These are phyloP conservation scores for Alternaria arborescens DNA, from an alignment of 2,329 filamentous ascomycete species.

Conservation along the genomic window DNA sequence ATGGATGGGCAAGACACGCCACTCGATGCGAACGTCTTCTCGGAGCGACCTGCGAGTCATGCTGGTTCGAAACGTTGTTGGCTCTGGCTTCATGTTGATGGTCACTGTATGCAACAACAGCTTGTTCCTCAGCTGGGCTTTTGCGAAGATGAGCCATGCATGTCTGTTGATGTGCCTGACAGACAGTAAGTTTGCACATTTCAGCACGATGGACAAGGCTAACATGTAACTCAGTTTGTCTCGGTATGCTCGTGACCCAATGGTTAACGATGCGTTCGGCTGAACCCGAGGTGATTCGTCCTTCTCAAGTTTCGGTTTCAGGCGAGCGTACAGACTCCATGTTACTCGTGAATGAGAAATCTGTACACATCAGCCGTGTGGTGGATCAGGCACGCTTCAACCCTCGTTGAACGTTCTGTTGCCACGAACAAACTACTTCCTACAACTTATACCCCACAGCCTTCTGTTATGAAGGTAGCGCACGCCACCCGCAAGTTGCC, in stretches of 20 bases:
- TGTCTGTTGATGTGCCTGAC: conserved; percentile 50
- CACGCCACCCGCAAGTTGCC: background rate
- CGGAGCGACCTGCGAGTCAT: conserved; percentile 27
- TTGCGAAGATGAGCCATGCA: conserved; percentile 45
- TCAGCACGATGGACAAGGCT: background rate
- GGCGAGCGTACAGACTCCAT: background rate
- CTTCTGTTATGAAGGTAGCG: background rate
- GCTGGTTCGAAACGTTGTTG: conserved; percentile 37
- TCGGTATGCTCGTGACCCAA: conserved; percentile 31
- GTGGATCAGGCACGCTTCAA: background rate
- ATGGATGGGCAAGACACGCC: background rate
- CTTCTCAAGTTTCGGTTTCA: background rate
- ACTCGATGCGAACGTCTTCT: background rate
- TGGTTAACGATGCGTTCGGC: conserved; percentile 29
- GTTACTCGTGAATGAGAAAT: background rate
- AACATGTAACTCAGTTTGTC: conserved; percentile 17
- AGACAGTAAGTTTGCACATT: conserved; percentile 44
- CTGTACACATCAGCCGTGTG: background rate
- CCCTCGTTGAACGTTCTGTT: conserved; percentile 1
- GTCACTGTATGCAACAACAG: conserved; percentile 48
- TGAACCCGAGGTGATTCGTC: background rate
- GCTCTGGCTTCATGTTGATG: conserved; percentile 42
- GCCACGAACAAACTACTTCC: background rate
- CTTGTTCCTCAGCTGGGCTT: conserved; percentile 37
- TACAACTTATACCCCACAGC: background rate